Conservation (phyloP, 495 filamentous ascomycete genomes). For the Cetradonia linearis region DNA sequence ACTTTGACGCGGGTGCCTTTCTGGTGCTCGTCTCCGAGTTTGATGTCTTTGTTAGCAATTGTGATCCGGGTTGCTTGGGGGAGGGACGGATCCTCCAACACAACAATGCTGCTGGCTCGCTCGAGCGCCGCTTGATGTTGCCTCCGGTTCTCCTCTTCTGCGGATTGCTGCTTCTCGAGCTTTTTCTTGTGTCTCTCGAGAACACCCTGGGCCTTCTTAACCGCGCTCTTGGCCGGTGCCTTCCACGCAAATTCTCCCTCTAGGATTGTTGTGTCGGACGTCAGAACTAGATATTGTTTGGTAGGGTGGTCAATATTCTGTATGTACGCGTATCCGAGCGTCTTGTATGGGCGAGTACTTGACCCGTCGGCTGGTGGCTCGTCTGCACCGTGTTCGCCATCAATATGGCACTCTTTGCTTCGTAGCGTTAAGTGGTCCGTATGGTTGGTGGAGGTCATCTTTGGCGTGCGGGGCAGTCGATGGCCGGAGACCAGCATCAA, state of each 20-base stretch:
- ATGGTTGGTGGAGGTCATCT: constrained; percentile 22
- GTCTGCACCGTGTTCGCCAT: constrained; percentile 69
- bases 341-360: constrained; percentile 67
- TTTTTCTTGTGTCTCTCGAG: constrained; percentile 70
- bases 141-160: constrained; percentile 61
- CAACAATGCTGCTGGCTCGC: constrained; percentile 77
- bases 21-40: constrained; percentile 27
- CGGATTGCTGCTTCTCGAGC: constrained; percentile 60
- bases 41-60: constrained; percentile 54
- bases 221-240: constrained; percentile 66
- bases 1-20: constrained; percentile 65
- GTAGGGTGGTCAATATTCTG: constrained; percentile 61
- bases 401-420: constrained; percentile 56
- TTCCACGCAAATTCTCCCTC: constrained; percentile 57
- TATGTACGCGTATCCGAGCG: constrained; percentile 64
- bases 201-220: constrained; percentile 70
- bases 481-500: too few relatives aligned
- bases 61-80: constrained; percentile 69
- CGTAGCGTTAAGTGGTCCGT: too few relatives aligned
- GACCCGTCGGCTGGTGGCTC: constrained; percentile 55
- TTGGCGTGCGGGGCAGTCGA: constrained; percentile 10
- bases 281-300: constrained; percentile 55
- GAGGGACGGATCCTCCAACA: constrained; percentile 70
- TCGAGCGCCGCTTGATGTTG: constrained; percentile 59
- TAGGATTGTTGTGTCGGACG: constrained; percentile 53